Percentiles rank a stretch among this genome's conserved stretches.
Conservation (phyloP, 768 basidiomycete species). For the Boletus bicolor region DNA sequence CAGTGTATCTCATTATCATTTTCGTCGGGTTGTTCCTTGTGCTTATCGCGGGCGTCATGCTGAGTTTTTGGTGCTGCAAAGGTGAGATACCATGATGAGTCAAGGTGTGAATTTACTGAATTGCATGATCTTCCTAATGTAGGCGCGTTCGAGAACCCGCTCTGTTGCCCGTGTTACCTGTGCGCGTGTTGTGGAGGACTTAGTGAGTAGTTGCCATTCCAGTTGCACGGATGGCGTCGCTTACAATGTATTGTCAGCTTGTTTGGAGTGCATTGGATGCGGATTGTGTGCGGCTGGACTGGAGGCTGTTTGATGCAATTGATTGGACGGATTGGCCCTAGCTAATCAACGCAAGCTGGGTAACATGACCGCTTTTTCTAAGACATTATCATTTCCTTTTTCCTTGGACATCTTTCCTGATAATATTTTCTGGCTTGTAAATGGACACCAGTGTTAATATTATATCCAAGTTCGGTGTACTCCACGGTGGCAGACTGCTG, state of each 20-base stretch:
- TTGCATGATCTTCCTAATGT: neutral
- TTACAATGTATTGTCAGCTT: constrained; percentile 40
- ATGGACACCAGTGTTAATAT: neutral
- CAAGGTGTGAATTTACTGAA: neutral
- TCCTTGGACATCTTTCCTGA: neutral
- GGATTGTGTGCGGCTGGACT: constrained; percentile 58
- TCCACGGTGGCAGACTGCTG: neutral
- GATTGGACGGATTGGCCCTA: neutral
- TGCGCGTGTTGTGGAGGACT: constrained; percentile 72
- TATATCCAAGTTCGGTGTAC: neutral
- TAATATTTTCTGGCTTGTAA: neutral
- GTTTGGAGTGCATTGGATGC: constrained; percentile 68
- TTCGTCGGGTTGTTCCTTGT: constrained; percentile 62
- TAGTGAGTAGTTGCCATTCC: constrained; percentile 35
- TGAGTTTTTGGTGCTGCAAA: constrained; percentile 65
- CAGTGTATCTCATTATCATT: constrained; percentile 63
- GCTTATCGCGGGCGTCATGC: constrained; percentile 50
- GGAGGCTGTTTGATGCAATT: constrained; percentile 13
- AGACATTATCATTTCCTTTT: neutral
- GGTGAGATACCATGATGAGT: constrained; percentile 31
- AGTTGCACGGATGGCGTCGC: neutral
- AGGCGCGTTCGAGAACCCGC: constrained; percentile 60
- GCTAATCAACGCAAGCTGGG: neutral
- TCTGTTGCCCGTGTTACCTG: constrained; percentile 68
- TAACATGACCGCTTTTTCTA: neutral